Evolutionary conservation across 768 basidiomycete genomes (phyloP), one percentile per base, ranked within the genome.

Genomic region (Kwoniella dejecticola): DNA sequence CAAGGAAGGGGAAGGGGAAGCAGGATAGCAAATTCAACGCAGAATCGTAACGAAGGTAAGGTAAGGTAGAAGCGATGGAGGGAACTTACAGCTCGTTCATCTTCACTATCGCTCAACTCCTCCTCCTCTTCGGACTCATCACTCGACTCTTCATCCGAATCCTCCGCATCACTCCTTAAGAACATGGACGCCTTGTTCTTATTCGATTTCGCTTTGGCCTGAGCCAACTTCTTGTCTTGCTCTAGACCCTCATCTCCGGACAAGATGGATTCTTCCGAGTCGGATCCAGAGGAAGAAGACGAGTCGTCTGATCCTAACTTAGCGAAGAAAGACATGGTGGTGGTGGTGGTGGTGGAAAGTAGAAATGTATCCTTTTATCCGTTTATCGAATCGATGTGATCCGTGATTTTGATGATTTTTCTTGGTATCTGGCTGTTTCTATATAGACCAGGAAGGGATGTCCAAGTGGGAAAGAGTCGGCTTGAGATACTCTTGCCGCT

Each of bases 81-180:
- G n/a, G 21, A 46, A 64, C 57, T 30, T 27, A 68, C 60, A 50
- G 30, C 57, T 57, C 62, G 42, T 27, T 63, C 70, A 66, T 71
- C 70, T 29, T 67, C 70, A 33, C 52, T 60, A 58, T 81, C 82
- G 46, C 71, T 77, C 33, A 57, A 47, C 48, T 71, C 69, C 55
- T 80, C 75, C 65, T 64, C 69, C 8, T 76, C 79, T 61, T 78
- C 78, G n/a, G n/a, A n/a, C 3, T 79, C 82, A 7, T 80, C 81
- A 36, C 81, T 81, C 36, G 84, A 84, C 52, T 85, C 83, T 66
- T 83, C 84, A 17, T 84, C 82, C 52, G 84, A 84, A 47, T 85
- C 83, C 65, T 83, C 83, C 8, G 84, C 82, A 26, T 85, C 69
- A 54, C 65, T 70, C 49, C 63, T 69, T 69, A 75, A 62, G 66